Evolutionary conservation across 495 filamentous ascomycete genomes (phyloP).

Genomic region (Xanthoparmelia taractica): DNA sequence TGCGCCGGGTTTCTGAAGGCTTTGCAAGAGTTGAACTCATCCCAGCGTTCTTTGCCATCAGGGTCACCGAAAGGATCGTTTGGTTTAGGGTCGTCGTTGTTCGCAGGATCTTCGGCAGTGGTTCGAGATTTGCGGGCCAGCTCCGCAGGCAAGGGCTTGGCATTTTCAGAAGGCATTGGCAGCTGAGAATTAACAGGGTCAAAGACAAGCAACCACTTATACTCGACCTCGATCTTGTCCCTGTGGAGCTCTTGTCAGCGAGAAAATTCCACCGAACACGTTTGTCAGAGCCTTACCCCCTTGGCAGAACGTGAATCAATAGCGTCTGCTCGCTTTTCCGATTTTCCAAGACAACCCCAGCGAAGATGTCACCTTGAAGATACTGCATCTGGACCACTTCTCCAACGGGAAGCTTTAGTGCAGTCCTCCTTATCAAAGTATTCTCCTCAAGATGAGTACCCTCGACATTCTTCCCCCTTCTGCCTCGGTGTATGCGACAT

Average conservation of each 20-base stretch:
- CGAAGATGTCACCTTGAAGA: constrained; percentile 78
- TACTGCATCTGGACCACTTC: constrained; percentile 87
- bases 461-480: constrained; percentile 64
- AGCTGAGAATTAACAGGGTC: constrained; percentile 45
- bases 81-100: constrained; percentile 47
- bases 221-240: constrained; percentile 47
- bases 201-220: constrained; percentile 48
- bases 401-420: constrained; percentile 56
- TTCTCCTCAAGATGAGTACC: constrained; percentile 62
- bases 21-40: constrained; percentile 64
- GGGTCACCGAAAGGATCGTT: constrained; percentile 52
- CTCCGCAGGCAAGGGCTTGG: constrained; percentile 53
- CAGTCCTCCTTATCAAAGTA: constrained; percentile 60
- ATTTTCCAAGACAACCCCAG: constrained; percentile 82
- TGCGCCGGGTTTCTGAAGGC: constrained; percentile 44
- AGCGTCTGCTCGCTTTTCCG: constrained; percentile 65
- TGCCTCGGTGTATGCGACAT: constrained; percentile 87
- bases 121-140: constrained; percentile 41
- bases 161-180: constrained; percentile 39
- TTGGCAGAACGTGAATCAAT: constrained; percentile 76
- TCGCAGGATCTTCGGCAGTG: constrained; percentile 39
- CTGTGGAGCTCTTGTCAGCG: constrained; percentile 26
- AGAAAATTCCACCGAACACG: background rate
- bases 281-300: constrained; percentile 57
- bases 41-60: constrained; percentile 55